Percentiles rank a stretch among this genome's conserved stretches.
Conservation (phyloP, 1,139 yeast species). For the Magnusiomyces magnusii region DNA sequence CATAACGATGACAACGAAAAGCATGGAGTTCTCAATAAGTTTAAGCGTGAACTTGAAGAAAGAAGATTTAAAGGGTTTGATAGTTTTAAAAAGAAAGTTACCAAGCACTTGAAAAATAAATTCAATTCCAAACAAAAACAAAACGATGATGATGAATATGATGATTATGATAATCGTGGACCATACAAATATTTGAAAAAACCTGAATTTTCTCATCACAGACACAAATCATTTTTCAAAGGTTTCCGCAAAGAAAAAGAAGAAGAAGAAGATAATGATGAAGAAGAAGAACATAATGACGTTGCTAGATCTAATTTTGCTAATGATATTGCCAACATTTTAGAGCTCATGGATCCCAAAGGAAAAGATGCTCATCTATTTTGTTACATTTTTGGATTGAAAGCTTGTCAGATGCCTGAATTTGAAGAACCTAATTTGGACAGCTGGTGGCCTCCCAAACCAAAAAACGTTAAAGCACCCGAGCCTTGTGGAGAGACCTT, state of each 20-base stretch:
- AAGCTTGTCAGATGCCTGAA: constrained; percentile 41
- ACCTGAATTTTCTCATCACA: neutral
- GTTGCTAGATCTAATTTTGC: constrained; percentile 27
- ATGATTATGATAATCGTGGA: neutral
- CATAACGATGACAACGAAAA: neutral
- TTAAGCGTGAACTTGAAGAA: neutral
- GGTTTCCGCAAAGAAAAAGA: neutral
- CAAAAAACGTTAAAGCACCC: constrained; percentile 33
- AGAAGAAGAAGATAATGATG: neutral
- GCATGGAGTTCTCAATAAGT: neutral
- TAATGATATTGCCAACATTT: constrained; percentile 42
- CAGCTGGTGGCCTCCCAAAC: constrained; percentile 40
- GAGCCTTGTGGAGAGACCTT: constrained; percentile 38
- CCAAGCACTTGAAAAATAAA: neutral
- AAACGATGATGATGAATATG: neutral
- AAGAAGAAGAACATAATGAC: neutral
- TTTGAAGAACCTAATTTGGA: constrained; percentile 37
- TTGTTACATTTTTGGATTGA: constrained; percentile 43
- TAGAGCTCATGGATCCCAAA: constrained; percentile 37
- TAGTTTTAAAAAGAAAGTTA: neutral
- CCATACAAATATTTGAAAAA: neutral
- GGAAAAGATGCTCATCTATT: constrained; percentile 46
- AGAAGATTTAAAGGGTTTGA: neutral
- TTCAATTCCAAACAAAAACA: neutral
- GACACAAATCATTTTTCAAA: neutral